These are phyloP conservation scores for Fusarium illudens DNA, from an alignment of 2,329 filamentous ascomycete genomes.

Conservation along the genomic window DNA sequence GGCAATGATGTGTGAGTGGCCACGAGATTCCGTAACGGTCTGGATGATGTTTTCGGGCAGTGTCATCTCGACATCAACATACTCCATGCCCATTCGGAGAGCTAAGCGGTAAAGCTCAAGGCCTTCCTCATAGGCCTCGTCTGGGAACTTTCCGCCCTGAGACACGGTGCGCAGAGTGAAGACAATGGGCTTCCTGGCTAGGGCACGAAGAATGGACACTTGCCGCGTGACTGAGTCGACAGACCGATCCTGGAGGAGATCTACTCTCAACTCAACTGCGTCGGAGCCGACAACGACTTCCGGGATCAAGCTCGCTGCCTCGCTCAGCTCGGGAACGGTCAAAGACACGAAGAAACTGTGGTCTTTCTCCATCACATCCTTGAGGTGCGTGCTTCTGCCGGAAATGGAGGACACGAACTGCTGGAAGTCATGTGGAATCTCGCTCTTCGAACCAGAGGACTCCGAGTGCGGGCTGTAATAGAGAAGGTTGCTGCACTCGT, in stretches of 20 bases:
- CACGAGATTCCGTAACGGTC: conserved; percentile 71
- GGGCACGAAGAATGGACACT: conserved; percentile 78
- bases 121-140: conserved; percentile 75
- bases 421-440: conserved; percentile 48
- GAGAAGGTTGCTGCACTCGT: conserved; percentile 91
- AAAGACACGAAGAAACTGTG: conserved; percentile 94
- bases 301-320: conserved; percentile 71
- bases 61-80: conserved; percentile 91
- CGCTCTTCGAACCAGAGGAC: conserved; percentile 30
- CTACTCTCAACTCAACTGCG: conserved; percentile 92
- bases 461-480: conserved; percentile 80
- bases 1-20: conserved; percentile 84
- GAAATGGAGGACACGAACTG: conserved; percentile 52
- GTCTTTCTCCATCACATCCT: conserved; percentile 59
- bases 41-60: conserved; percentile 80
- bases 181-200: conserved; percentile 80
- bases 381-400: conserved; percentile 57
- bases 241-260: conserved; percentile 80
- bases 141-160: conserved; percentile 89
- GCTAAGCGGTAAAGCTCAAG: conserved; percentile 80
- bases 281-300: conserved; percentile 84
- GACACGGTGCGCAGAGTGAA: conserved; percentile 88
- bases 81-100: conserved; percentile 86
- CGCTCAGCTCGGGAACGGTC: conserved; percentile 78
- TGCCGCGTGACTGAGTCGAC: conserved; percentile 84